Evolutionary conservation across 352 stramenopile genomes (phyloP), one percentile per base, ranked within the genome.

Genomic region (Globisporangium paddicum): DNA sequence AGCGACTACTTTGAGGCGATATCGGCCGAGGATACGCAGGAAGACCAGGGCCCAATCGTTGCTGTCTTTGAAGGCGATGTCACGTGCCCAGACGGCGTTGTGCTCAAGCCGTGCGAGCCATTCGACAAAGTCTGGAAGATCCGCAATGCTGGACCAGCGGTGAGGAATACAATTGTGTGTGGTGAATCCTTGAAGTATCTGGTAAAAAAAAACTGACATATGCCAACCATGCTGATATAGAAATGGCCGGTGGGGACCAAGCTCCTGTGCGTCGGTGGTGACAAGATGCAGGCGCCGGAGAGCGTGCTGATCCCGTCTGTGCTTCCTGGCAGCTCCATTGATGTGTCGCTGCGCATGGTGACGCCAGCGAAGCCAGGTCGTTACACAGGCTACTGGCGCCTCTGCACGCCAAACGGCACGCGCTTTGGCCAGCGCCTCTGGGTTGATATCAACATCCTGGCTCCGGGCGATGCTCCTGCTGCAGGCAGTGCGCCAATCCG

Each of bases 111-210:
- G 8, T 74, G 73, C 35, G 69, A 87, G 54, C 64, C 70, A 0
- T 92, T 97, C 53, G 73, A 89, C 55, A 96, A 96, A 69, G 79
- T 91, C 25, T 96, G 86, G 87, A 83, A 86, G 38, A 80, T 97
- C 44, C 75, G 83, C 37, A 97, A 97, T 45, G 84, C 77, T 18
- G 83, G 84, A 11, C 64, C 70, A 3, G 82, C 70, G 68, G 70
- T 79, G 53, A 21, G 63, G 48, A 6, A 19, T 47, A 6, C 6
- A 37, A 7, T 13, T 51, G 2, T 25, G 6, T 5, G 34, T 28
- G 8, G 45, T n/a, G 4, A 11, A n/a, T 18, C 21, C 23, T 25
- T 10, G 8, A 4, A 1, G 4, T 30, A 0, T 25, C 1, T 47
- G 42, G 3, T 19, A 18, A 9, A n/a, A n/a, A n/a, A n/a, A n/a